phyloP scores from a whole-genome alignment of 1,139 yeast genomes.

The Geotrichum carabidarum region DNA sequence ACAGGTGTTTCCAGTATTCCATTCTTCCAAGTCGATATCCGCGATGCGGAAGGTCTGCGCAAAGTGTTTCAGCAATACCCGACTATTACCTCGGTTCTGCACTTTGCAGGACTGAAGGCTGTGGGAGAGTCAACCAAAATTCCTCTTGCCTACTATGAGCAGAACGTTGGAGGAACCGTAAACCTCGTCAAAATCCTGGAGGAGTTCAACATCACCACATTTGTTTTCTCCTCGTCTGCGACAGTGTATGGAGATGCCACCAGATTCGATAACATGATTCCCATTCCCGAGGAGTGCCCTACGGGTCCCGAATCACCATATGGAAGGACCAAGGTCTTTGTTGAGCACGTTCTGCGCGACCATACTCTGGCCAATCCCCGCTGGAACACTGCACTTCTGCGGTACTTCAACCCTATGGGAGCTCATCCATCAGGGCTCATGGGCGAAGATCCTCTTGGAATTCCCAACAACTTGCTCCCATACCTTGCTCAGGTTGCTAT shows the following conservation, averaged over 20 bases:
- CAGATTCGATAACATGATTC: constrained; percentile 65
- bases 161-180: constrained; percentile 64
- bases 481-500: constrained; percentile 73
- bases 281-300: constrained; percentile 77
- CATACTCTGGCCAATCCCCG: constrained; percentile 46
- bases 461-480: constrained; percentile 72
- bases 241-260: constrained; percentile 85
- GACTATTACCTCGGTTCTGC: constrained; percentile 59
- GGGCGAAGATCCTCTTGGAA: constrained; percentile 77
- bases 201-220: constrained; percentile 45
- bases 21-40: constrained; percentile 56
- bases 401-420: constrained; percentile 81
- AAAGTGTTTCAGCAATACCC: constrained; percentile 48
- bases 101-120: constrained; percentile 83
- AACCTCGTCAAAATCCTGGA: constrained; percentile 53
- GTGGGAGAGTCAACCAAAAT: constrained; percentile 74
- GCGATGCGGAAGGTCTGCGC: constrained; percentile 47
- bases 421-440: constrained; percentile 77
- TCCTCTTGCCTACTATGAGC: constrained; percentile 67
- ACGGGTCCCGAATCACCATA: constrained; percentile 73
- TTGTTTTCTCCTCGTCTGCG: constrained; percentile 76
- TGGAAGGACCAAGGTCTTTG: constrained; percentile 64
- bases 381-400: constrained; percentile 62
- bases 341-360: constrained; percentile 61
- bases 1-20: constrained; percentile 46